Evolutionary conservation across 306 rosid genomes (phyloP), one percentile per base, ranked within the genome.

Genomic region (Malus sieversii): DNA sequence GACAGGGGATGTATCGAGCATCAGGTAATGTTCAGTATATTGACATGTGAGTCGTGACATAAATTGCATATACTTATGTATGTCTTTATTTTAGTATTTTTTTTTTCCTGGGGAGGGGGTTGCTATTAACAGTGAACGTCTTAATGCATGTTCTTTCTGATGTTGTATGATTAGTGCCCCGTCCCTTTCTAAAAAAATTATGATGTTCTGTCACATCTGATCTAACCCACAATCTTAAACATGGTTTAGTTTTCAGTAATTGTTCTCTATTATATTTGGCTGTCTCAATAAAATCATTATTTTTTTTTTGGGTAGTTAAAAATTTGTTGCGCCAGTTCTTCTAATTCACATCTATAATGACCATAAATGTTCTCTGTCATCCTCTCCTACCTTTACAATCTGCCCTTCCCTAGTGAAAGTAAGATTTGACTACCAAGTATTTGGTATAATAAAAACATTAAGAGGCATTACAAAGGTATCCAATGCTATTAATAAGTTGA

Each of bases 1-100:
- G 99, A 77, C 96, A 72, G 75, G 99, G 98, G 71, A 96, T 92
- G 86, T 90, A 96, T 83, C 87, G 93, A 83, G 99, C 91, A 79
- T 83, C 90, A 32, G 99, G 99, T 96, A 83, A 85, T 84, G 64
- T 73, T 76, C 3, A 12, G 60, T 82, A 10, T 60, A 9, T 71
- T 75, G 22, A 55, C 16, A 35, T 63, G 35, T 20, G 58, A 22
- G 32, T 38, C 42, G 0, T 38, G 42, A 7, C 32, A 20, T 58
- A 51, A 15, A 22, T 58, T 4, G 13, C 62, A 10, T 58, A 10
- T n/a, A 58, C 4, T 58, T 13, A 15, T 42, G 40, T 22, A 62
- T 30, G 62, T 25, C 58, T 18, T 51, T 72, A 30, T 4, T 38
- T 51, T 44, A 30, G 29, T 52, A n/a, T 3, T 10, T 25, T 22